Evolutionary conservation across 176 grass and related monocot species (phyloP).

Genomic region (Paspalum notatum): DNA sequence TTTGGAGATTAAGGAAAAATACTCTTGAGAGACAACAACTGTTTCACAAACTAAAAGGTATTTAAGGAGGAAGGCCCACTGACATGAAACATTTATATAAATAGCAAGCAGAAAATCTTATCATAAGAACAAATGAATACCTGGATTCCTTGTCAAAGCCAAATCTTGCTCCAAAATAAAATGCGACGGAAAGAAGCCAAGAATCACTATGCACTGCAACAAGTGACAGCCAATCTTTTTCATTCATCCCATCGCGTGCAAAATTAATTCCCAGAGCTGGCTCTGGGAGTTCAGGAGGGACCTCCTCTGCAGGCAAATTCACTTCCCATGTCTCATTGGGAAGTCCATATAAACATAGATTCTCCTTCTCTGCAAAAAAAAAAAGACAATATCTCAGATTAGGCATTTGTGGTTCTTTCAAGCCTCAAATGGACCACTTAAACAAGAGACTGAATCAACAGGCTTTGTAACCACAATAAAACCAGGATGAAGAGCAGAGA

Average conservation of each 20-base stretch:
- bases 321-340: constrained; percentile 74
- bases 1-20: not conserved
- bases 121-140: constrained; percentile 41
- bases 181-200: constrained; percentile 76
- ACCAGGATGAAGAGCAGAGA: not conserved
- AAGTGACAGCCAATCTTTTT: constrained; percentile 71
- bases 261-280: constrained; percentile 76
- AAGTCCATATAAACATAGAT: constrained; percentile 74
- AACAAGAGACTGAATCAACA: not conserved
- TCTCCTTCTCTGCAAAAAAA: constrained; percentile 62
- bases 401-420: not conserved
- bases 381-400: not conserved
- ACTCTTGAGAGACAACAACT: not conserved
- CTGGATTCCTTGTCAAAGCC: constrained; percentile 72
- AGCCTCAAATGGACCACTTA: not conserved
- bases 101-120: constrained; percentile 2
- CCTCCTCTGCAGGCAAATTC: constrained; percentile 67
- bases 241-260: constrained; percentile 65
- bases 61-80: not conserved
- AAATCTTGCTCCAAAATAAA: constrained; percentile 75
- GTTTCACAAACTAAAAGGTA: not conserved
- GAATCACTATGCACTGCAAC: constrained; percentile 72
- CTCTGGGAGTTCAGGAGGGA: constrained; percentile 77
- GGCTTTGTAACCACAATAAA: not conserved
- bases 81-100: not conserved